A percentile compares a stretch with the other conserved stretches of the same genome.
Evolutionary conservation across 495 filamentous ascomycete species (phyloP).

Genomic region (Penicillium mononematosum): DNA sequence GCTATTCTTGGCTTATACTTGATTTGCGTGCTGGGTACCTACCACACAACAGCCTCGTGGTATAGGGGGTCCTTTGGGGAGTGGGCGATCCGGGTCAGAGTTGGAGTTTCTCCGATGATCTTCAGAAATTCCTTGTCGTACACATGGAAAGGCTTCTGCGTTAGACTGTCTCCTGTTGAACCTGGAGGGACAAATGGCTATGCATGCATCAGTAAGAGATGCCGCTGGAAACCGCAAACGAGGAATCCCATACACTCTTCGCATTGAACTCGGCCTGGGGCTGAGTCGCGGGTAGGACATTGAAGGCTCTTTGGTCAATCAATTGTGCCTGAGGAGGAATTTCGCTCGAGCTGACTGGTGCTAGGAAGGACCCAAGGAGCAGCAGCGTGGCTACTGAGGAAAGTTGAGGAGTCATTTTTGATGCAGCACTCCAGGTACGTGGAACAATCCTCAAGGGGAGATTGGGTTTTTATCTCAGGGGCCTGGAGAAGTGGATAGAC

Average conservation of each 20-base stretch:
- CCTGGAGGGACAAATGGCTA: slow-evolving; percentile 26
- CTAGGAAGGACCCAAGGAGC: neutral
- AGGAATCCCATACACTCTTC: slow-evolving; percentile 16
- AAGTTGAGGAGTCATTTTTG: neutral
- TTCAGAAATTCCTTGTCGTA: slow-evolving; percentile 26
- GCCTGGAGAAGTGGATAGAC: slow-evolving; percentile 3
- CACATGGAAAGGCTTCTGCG: slow-evolving; percentile 27
- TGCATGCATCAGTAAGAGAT: neutral
- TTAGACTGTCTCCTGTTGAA: slow-evolving; percentile 25
- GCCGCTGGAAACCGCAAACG: neutral
- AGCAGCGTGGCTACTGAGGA: neutral
- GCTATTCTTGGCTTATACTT: neutral
- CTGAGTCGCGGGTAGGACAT: slow-evolving; percentile 19
- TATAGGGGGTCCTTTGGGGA: slow-evolving; percentile 41
- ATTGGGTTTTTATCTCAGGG: neutral
- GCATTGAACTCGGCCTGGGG: slow-evolving; percentile 21
- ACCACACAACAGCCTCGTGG: slow-evolving; percentile 55
- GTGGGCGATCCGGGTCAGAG: slow-evolving; percentile 23
- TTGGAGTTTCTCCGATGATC: slow-evolving; percentile 18
- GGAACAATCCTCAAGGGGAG: neutral
- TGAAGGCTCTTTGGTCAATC: slow-evolving; percentile 23
- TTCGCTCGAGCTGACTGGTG: slow-evolving; percentile 3
- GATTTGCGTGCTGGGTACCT: slow-evolving; percentile 9
- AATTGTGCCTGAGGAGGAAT: slow-evolving; percentile 22
- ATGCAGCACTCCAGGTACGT: neutral